A percentile compares a stretch with the other conserved stretches of the same genome.
phyloP scores from a whole-genome alignment of 805 yeast genomes.

The Scheffersomyces lignosus region DNA sequence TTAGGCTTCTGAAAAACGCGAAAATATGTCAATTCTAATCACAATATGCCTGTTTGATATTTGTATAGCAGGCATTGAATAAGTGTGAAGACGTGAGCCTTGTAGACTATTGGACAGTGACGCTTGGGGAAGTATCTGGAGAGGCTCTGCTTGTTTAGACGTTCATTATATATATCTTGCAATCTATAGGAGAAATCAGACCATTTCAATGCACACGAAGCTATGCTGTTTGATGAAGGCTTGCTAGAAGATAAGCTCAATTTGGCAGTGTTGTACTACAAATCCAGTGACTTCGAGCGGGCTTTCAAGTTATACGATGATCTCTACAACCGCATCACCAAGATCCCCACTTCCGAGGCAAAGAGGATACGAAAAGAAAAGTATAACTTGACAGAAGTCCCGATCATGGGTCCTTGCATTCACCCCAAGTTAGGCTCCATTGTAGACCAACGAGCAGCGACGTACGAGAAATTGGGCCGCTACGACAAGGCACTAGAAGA shows the following conservation, averaged over 20 bases:
- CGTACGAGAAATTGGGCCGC: constrained; percentile 41
- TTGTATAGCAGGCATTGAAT: too few relatives aligned
- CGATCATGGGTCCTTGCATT: constrained; percentile 27
- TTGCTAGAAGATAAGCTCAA: constrained; percentile 26
- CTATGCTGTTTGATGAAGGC: constrained; percentile 18
- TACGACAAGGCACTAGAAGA: constrained; percentile 36
- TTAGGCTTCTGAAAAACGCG: too few relatives aligned
- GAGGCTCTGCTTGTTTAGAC: too few relatives aligned
- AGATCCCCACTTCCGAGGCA: constrained; percentile 13
- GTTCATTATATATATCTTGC: too few relatives aligned
- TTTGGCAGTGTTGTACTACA: constrained; percentile 24
- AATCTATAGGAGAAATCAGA: too few relatives aligned
- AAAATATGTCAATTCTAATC: too few relatives aligned
- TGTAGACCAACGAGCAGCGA: constrained; percentile 51
- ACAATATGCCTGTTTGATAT: too few relatives aligned
- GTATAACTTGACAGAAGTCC: constrained; percentile 22
- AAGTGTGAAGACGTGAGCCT: too few relatives aligned
- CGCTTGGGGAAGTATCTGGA: too few relatives aligned
- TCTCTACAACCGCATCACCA: constrained; percentile 18
- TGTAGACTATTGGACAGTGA: too few relatives aligned
- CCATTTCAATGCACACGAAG: too few relatives aligned
- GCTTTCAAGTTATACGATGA: constrained; percentile 30
- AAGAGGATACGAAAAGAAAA: constrained; percentile 14
- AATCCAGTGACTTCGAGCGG: constrained; percentile 23
- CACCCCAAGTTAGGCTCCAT: constrained; percentile 39